phyloP scores from a whole-genome alignment of 257 asterid genomes.

The Cinchona pubescens region DNA sequence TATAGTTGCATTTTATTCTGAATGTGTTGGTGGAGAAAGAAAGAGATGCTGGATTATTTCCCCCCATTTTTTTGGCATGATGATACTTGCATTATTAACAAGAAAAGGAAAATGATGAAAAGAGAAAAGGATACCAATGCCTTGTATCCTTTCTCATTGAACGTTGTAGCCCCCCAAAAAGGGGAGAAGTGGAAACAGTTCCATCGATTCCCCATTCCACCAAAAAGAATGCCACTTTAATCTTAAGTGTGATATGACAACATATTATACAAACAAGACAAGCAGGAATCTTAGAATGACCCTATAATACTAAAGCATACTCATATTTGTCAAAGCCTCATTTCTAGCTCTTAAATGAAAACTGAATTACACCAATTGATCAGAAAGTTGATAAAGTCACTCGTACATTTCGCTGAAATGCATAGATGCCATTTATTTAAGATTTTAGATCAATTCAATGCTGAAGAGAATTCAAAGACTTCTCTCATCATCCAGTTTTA shows the following conservation, averaged over 20 bases:
- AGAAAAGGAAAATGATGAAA: background rate
- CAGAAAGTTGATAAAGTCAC: background rate
- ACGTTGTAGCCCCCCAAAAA: background rate
- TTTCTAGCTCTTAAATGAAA: no score
- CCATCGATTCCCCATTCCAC: background rate
- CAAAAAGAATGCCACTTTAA: background rate
- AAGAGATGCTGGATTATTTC: background rate
- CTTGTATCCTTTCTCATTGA: background rate
- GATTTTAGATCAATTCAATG: background rate
- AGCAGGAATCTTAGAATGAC: background rate
- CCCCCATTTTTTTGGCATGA: background rate
- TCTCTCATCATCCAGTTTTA: no score
- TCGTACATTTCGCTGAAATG: background rate
- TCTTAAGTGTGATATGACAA: background rate
- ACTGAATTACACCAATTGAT: background rate
- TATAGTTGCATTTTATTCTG: background rate
- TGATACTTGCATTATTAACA: background rate
- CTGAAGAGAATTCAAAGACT: background rate
- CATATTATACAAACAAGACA: background rate
- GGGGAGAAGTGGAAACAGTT: background rate
- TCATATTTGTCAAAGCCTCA: no score
- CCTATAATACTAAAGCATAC: background rate
- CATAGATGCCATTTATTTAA: background rate
- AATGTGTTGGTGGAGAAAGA: background rate
- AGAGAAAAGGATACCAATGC: background rate